These are phyloP conservation scores for Tilletia walkeri DNA, from an alignment of 1,284 basidiomycete genomes.

Conservation along the genomic window DNA sequence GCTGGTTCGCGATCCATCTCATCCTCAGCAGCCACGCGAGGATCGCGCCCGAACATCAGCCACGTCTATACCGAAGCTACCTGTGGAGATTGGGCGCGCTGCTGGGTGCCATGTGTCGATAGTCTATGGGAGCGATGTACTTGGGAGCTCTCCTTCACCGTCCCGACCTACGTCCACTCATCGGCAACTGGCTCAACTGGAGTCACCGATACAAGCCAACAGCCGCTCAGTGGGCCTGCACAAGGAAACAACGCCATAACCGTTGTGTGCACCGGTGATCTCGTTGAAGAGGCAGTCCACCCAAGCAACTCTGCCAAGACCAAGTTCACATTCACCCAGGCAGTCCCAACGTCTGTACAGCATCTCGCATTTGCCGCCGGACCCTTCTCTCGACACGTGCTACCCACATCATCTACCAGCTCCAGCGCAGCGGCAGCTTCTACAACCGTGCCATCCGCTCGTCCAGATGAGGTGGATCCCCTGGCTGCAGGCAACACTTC, in stretches of 20 bases:
- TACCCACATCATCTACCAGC: slow-evolving; percentile 16
- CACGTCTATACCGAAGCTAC: slow-evolving; percentile 89
- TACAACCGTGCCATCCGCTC: not conserved
- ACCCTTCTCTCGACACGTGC: slow-evolving; percentile 64
- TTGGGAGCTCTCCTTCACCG: slow-evolving; percentile 97
- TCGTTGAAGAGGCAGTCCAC: slow-evolving; percentile 66
- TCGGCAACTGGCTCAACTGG: slow-evolving; percentile 60
- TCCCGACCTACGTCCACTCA: slow-evolving; percentile 68
- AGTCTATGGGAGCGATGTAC: slow-evolving; percentile 94
- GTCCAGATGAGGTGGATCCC: not conserved
- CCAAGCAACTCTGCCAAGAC: slow-evolving; percentile 90
- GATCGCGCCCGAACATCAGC: slow-evolving; percentile 49
- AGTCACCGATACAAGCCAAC: not conserved
- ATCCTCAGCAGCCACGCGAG: slow-evolving; percentile 50
- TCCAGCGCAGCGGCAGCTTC: slow-evolving; percentile 39
- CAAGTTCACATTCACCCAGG: slow-evolving; percentile 89
- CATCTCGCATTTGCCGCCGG: slow-evolving; percentile 95
- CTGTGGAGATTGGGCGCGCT: slow-evolving; percentile 82
- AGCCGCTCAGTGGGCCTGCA: not conserved
- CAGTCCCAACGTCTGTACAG: slow-evolving; percentile 84
- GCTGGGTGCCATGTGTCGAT: slow-evolving; percentile 97
- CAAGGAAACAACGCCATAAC: slow-evolving; percentile 57
- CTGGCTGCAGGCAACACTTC: not conserved
- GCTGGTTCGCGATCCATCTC: not conserved
- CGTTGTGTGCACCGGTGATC: slow-evolving; percentile 87